phyloP scores from a whole-genome alignment of 441 rosid species.

The Omphalea diandra region DNA sequence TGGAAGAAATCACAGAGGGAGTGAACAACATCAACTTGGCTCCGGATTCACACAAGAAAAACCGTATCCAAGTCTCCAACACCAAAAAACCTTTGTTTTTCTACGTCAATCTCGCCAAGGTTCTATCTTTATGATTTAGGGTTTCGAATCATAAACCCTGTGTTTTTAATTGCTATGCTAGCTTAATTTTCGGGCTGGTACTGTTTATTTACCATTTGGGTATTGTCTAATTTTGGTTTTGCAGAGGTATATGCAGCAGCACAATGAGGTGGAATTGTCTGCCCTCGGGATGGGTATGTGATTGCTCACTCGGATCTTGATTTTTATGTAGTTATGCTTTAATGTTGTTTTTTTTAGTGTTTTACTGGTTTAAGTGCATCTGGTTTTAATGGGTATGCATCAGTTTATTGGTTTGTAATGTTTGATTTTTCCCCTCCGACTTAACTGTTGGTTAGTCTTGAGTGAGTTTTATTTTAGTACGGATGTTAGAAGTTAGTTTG shows the following conservation, averaged over 20 bases:
- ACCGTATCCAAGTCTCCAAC: slow-evolving; percentile 91
- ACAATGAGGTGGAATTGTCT: slow-evolving; percentile 83
- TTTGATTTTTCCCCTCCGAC: too few relatives aligned
- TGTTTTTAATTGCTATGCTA: not conserved
- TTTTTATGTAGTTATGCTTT: not conserved
- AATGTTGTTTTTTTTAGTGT: not conserved
- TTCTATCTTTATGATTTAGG: slow-evolving; percentile 1
- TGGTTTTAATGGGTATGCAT: not conserved
- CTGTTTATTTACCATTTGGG: not conserved
- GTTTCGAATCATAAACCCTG: not conserved
- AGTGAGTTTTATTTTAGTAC: not conserved
- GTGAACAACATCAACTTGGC: slow-evolving; percentile 53
- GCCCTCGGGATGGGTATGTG: slow-evolving; percentile 91
- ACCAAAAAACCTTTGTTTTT: slow-evolving; percentile 91
- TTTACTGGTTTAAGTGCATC: not conserved
- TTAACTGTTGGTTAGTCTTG: not conserved
- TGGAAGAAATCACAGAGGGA: slow-evolving; percentile 81
- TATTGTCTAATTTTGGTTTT: not conserved
- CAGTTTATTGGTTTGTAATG: not conserved
- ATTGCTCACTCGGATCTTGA: not conserved
- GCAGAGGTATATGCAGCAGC: slow-evolving; percentile 97
- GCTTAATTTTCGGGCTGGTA: not conserved
- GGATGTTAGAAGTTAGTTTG: not conserved
- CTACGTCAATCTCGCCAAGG: slow-evolving; percentile 97
- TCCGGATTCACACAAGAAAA: slow-evolving; percentile 53